phyloP scores from a whole-genome alignment of 371 early-diverging fungal species.

The Mucor irregularis region DNA sequence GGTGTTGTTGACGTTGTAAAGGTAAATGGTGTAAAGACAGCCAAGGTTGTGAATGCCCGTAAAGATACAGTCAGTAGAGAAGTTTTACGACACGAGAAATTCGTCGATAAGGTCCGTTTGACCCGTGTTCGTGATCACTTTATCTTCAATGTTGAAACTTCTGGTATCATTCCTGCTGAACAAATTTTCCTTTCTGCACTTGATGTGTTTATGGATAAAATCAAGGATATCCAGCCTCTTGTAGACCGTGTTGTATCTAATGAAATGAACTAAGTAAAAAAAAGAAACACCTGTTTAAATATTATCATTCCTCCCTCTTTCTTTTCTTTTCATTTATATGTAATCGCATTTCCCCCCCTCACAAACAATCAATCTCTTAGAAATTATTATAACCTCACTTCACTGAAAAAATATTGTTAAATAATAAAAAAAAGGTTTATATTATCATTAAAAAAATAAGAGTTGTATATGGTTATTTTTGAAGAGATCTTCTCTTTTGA shows the following conservation, averaged over 20 bases:
- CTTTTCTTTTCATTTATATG: neutral
- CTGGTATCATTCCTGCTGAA: conserved; percentile 82
- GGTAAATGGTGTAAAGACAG: conserved; percentile 65
- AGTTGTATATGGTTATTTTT: neutral
- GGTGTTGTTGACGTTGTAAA: conserved; percentile 88
- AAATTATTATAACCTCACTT: no score
- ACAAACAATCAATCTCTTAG: no score
- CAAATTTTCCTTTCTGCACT: conserved; percentile 78
- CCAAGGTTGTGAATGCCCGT: conserved; percentile 90
- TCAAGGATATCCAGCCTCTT: conserved; percentile 59
- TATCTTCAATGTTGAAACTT: conserved; percentile 93
- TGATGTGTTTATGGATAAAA: conserved; percentile 80
- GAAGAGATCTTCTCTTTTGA: conserved; percentile 40
- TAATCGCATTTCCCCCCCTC: neutral
- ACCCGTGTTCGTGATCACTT: conserved; percentile 94
- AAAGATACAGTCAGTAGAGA: conserved; percentile 97
- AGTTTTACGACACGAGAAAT: conserved; percentile 92
- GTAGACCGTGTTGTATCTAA: conserved; percentile 35
- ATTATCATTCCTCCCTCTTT: conserved; percentile 1
- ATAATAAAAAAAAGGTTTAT: neutral
- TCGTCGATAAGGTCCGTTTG: conserved; percentile 89
- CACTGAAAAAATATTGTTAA: no score
- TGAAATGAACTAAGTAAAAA: conserved; percentile 12
- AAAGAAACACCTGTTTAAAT: neutral
- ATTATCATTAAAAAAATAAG: neutral